Conservation (phyloP, 2,329 filamentous ascomycete species). For the Neonectria magnoliae region DNA sequence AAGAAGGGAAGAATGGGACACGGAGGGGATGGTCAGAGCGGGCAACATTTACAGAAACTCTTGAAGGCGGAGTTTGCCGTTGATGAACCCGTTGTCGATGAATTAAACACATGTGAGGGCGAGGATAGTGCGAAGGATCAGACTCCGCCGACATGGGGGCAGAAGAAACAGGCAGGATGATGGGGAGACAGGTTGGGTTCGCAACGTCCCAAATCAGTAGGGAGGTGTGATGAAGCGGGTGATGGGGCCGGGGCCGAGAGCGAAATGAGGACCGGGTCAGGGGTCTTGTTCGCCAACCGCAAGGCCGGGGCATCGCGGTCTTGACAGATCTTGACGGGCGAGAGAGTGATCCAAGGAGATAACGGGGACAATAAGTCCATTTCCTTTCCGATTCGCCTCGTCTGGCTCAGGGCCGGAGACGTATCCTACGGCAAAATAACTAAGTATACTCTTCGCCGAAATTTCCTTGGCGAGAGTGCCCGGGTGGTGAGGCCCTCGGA, state of each 20-base stretch:
- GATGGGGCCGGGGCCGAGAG: slow-evolving; percentile 42
- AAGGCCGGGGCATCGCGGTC: slow-evolving; percentile 40
- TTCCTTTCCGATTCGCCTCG: slow-evolving; percentile 15
- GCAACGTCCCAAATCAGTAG: slow-evolving; percentile 35
- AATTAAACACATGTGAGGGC: slow-evolving; percentile 42
- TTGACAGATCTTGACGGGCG: slow-evolving; percentile 40
- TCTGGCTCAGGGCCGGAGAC: not conserved
- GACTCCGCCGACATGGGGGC: slow-evolving; percentile 40
- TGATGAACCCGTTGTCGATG: slow-evolving; percentile 38
- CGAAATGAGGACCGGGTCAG: slow-evolving; percentile 42
- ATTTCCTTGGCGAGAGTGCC: not conserved
- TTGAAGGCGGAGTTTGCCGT: slow-evolving; percentile 38
- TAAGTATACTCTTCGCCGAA: not conserved
- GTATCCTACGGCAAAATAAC: not conserved
- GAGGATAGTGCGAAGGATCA: slow-evolving; percentile 42
- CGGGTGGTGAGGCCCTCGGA: not conserved
- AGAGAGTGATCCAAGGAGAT: slow-evolving; percentile 33
- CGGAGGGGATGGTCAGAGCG: slow-evolving; percentile 7
- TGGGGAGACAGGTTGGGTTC: slow-evolving; percentile 40
- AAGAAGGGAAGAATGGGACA: slow-evolving; percentile 7
- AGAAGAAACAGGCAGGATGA: slow-evolving; percentile 37
- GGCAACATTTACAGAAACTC: slow-evolving; percentile 30
- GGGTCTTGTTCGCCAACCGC: slow-evolving; percentile 41
- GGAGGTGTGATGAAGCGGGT: slow-evolving; percentile 43
- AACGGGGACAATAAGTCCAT: slow-evolving; percentile 30